Evolutionary conservation across 1,284 basidiomycete genomes (phyloP).

Genomic region (Apiotrichum sp.): DNA sequence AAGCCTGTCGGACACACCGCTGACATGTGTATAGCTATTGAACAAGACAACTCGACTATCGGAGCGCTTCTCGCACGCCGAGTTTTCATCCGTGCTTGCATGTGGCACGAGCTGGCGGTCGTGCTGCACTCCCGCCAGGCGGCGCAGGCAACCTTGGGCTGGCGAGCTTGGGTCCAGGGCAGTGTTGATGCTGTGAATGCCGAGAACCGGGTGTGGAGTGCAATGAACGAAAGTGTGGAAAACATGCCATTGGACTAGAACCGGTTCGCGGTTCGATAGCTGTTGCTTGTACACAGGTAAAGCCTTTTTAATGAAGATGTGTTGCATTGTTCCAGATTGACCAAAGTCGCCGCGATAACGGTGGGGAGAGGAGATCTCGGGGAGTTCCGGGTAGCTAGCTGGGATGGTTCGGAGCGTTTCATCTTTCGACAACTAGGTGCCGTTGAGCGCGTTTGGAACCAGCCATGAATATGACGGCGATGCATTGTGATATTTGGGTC

Average conservation of each 20-base stretch:
- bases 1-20: not conserved
- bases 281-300: too few relatives aligned
- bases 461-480: too few relatives aligned
- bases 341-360: too few relatives aligned
- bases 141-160: slow-evolving; percentile 64
- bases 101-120: slow-evolving; percentile 87
- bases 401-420: too few relatives aligned
- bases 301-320: too few relatives aligned
- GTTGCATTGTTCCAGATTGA: too few relatives aligned
- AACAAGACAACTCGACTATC: slow-evolving; percentile 50
- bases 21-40: slow-evolving; percentile 26
- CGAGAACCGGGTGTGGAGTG: slow-evolving; percentile 64
- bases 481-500: too few relatives aligned
- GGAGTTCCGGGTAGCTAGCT: too few relatives aligned
- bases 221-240: slow-evolving; percentile 62
- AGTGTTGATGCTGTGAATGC: slow-evolving; percentile 61
- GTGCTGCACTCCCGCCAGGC: slow-evolving; percentile 83
- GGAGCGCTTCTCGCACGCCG: slow-evolving; percentile 62
- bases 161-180: slow-evolving; percentile 64
- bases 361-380: too few relatives aligned
- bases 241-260: slow-evolving; percentile 74
- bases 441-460: too few relatives aligned
- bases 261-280: not conserved
- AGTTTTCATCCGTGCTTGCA: slow-evolving; percentile 76
- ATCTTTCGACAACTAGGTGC: too few relatives aligned